phyloP scores from a whole-genome alignment of 2,329 filamentous ascomycete species.

The Macrophomina phaseolina region DNA sequence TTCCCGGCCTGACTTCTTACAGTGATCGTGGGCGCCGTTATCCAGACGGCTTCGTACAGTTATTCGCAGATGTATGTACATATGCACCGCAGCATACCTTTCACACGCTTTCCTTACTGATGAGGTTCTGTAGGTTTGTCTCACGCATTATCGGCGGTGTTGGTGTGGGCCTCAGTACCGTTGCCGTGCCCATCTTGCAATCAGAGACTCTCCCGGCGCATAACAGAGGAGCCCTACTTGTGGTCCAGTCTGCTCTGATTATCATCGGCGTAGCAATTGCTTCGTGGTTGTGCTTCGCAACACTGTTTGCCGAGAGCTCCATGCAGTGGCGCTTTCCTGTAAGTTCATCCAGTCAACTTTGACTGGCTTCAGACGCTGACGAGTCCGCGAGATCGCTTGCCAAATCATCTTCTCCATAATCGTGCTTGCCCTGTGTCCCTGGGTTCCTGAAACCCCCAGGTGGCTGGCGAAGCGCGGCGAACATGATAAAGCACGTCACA shows the following conservation, averaged over 20 bases:
- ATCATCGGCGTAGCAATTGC: constrained; percentile 58
- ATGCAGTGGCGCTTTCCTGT: constrained; percentile 52
- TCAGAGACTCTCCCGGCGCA: constrained; percentile 58
- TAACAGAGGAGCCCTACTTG: constrained; percentile 65
- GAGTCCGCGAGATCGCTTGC: constrained; percentile 51
- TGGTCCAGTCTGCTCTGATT: constrained; percentile 59
- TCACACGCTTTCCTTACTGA: background rate
- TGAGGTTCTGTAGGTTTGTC: constrained; percentile 37
- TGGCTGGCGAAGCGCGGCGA: constrained; percentile 44
- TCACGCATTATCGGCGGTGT: constrained; percentile 58
- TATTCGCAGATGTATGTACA: constrained; percentile 56
- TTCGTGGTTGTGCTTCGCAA: constrained; percentile 57
- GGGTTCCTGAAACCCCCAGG: constrained; percentile 37
- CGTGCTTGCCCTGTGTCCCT: constrained; percentile 49
- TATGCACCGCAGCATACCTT: background rate
- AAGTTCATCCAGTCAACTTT: background rate
- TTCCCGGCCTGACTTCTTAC: background rate
- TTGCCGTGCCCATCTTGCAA: constrained; percentile 60
- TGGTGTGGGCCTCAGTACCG: constrained; percentile 61
- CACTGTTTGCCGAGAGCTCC: constrained; percentile 42
- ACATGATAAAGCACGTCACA: constrained; percentile 55
- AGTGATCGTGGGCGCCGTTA: constrained; percentile 55
- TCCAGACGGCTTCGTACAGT: constrained; percentile 54
- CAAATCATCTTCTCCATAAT: constrained; percentile 55
- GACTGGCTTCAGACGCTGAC: too few relatives aligned